Evolutionary conservation across 1,284 basidiomycete genomes (phyloP).

Genomic region (Leccinum pachyderme): DNA sequence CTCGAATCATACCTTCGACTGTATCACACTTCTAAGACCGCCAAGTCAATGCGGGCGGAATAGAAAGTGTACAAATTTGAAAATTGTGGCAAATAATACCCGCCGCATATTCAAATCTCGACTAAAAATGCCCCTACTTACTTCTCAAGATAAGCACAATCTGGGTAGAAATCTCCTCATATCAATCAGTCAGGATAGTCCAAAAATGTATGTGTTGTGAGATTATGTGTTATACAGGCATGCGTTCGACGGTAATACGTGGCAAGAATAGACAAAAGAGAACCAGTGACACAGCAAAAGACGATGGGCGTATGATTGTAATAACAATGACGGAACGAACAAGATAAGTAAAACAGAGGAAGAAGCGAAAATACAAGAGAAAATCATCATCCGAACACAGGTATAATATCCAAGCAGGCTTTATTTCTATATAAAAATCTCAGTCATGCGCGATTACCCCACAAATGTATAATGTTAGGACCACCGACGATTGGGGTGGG

Average conservation of each 20-base stretch:
- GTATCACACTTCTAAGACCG: too few species aligned
- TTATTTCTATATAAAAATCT: background rate
- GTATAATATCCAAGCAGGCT: background rate
- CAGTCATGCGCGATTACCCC: constrained; percentile 33
- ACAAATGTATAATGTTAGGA: constrained; percentile 33
- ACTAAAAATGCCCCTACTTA: too few species aligned
- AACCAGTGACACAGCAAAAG: background rate
- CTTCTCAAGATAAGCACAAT: background rate
- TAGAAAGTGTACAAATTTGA: too few species aligned
- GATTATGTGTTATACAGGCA: background rate
- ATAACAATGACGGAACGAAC: background rate
- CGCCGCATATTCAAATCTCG: too few species aligned
- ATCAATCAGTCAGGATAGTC: background rate
- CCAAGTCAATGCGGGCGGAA: too few species aligned
- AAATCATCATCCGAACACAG: background rate
- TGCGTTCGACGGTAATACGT: background rate
- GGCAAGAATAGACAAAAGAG: background rate
- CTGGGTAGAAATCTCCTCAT: background rate
- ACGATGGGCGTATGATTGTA: constrained; percentile 15
- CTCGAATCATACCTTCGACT: background rate
- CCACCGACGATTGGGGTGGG: constrained; percentile 35
- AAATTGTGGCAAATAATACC: too few species aligned
- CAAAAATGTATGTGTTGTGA: background rate
- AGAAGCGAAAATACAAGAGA: background rate
- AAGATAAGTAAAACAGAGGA: background rate